A percentile compares a stretch with the other conserved stretches of the same genome.
Evolutionary conservation across 768 basidiomycete genomes (phyloP).

Genomic region (Macrocybe gigantea): DNA sequence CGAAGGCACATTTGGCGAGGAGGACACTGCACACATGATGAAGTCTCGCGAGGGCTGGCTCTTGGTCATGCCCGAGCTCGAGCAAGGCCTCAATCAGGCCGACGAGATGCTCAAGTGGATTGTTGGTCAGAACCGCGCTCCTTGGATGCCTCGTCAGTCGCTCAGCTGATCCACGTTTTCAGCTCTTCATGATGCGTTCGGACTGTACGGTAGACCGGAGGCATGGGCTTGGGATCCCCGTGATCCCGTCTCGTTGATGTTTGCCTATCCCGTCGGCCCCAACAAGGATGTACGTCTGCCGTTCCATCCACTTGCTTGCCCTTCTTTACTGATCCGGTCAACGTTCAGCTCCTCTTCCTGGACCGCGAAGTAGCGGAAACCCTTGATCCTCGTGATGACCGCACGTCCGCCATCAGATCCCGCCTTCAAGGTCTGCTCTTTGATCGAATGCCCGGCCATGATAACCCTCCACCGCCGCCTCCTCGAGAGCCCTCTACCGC

Average conservation of each 20-base stretch:
- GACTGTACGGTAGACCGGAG: slow-evolving; percentile 83
- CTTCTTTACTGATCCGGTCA: slow-evolving; percentile 9
- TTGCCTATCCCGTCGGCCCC: slow-evolving; percentile 87
- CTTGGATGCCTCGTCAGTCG: background rate
- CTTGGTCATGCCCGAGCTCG: slow-evolving; percentile 85
- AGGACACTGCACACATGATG: slow-evolving; percentile 62
- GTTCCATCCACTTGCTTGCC: background rate
- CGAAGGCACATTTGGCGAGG: slow-evolving; percentile 78
- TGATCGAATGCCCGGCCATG: slow-evolving; percentile 52
- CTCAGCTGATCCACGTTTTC: slow-evolving; percentile 11
- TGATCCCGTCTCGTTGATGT: slow-evolving; percentile 81
- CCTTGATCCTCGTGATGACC: slow-evolving; percentile 73
- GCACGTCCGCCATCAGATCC: slow-evolving; percentile 64
- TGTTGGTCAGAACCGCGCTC: slow-evolving; percentile 48
- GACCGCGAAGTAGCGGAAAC: slow-evolving; percentile 76
- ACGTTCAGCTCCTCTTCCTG: slow-evolving; percentile 70
- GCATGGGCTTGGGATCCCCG: slow-evolving; percentile 88
- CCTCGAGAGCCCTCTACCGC: slow-evolving; percentile 12
- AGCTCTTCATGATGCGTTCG: slow-evolving; percentile 85
- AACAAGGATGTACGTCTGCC: slow-evolving; percentile 64
- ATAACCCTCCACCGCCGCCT: slow-evolving; percentile 11
- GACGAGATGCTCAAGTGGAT: slow-evolving; percentile 91
- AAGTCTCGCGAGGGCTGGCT: slow-evolving; percentile 77
- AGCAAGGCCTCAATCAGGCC: slow-evolving; percentile 53
- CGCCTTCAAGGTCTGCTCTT: slow-evolving; percentile 56